Evolutionary conservation across 176 grass and related monocot species (phyloP).

Genomic region (Hordeum marinum): DNA sequence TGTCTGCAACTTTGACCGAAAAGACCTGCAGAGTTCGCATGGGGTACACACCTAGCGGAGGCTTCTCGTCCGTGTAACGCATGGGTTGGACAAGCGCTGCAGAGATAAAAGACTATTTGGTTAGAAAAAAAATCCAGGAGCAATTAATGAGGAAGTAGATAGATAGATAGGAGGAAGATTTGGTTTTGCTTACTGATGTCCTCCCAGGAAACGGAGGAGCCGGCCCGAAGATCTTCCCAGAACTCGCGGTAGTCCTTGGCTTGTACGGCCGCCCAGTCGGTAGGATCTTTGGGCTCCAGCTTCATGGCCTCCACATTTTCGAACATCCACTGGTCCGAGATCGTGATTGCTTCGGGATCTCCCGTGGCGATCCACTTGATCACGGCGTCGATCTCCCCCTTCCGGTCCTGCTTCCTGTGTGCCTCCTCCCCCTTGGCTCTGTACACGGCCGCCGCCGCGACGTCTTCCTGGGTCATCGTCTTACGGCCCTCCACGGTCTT

Average conservation of each 20-base stretch:
- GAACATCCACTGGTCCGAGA: neutral
- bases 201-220: neutral
- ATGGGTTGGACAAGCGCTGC: neutral
- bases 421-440: neutral
- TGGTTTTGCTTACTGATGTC: too few relatives aligned
- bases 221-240: neutral
- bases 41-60: neutral
- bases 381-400: neutral
- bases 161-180: too few relatives aligned
- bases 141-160: neutral
- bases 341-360: neutral
- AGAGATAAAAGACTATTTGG: neutral
- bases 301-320: neutral
- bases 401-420: neutral
- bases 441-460: neutral
- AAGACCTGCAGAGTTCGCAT: neutral
- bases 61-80: neutral
- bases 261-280: neutral
- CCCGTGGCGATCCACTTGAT: neutral
- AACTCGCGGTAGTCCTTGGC: neutral
- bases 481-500: neutral
- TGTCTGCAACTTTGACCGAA: neutral
- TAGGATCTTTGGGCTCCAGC: neutral
- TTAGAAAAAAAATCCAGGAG: too few relatives aligned
- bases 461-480: neutral